These are phyloP conservation scores for Venturia effusa DNA, from an alignment of 2,329 filamentous ascomycete species.

Conservation along the genomic window DNA sequence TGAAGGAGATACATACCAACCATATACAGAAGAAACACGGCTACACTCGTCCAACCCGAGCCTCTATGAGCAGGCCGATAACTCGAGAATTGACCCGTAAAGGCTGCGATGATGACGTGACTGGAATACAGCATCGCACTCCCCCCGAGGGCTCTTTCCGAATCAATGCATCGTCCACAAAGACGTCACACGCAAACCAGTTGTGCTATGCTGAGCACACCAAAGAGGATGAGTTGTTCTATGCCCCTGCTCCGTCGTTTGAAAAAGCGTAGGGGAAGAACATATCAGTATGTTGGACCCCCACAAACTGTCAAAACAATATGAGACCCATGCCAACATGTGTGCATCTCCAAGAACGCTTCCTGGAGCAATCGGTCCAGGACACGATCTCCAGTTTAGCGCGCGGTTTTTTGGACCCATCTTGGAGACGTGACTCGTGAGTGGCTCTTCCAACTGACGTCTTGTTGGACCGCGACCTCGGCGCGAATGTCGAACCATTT, in stretches of 20 bases:
- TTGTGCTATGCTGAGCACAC: constrained; percentile 33
- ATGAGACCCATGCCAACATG: constrained; percentile 29
- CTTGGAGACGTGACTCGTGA: constrained; percentile 26
- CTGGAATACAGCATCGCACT: constrained; percentile 38
- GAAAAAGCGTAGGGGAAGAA: constrained; percentile 36
- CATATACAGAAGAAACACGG: constrained; percentile 53
- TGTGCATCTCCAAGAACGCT: constrained; percentile 33
- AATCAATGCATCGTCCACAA: constrained; percentile 35
- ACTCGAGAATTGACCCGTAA: constrained; percentile 42
- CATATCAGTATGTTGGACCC: constrained; percentile 39
- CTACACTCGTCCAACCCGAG: constrained; percentile 46
- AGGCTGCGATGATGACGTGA: constrained; percentile 39
- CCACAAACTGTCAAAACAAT: constrained; percentile 35
- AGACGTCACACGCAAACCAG: constrained; percentile 29
- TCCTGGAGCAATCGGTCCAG: constrained; percentile 39
- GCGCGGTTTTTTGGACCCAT: constrained; percentile 19
- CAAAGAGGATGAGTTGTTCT: constrained; percentile 29
- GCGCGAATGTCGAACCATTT: constrained; percentile 44
- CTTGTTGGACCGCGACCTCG: constrained; percentile 42
- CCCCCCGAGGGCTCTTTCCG: constrained; percentile 28
- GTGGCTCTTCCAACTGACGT: constrained; percentile 29
- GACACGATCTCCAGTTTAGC: constrained; percentile 34
- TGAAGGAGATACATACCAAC: constrained; percentile 20
- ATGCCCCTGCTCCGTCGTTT: constrained; percentile 26
- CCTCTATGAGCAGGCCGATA: constrained; percentile 40